phyloP scores from a whole-genome alignment of 305 asterid species.

The Fraxinus baroniana region DNA sequence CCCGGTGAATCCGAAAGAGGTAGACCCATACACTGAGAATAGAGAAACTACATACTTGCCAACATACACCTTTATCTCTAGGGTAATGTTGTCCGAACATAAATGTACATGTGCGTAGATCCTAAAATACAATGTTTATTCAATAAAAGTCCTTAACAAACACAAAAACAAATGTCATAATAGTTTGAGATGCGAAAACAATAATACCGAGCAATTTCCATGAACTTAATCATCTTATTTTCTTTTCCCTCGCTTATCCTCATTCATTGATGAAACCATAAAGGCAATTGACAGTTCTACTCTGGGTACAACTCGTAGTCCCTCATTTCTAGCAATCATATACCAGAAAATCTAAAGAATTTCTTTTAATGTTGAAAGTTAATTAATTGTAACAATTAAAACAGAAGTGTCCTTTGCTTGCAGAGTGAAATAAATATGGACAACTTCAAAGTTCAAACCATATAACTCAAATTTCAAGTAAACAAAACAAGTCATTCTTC shows the following conservation, averaged over 20 bases:
- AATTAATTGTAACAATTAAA: neutral
- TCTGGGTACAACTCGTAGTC: neutral
- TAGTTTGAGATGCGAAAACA: neutral
- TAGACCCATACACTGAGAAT: neutral
- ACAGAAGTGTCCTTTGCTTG: neutral
- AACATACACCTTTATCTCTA: neutral
- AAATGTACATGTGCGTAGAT: neutral
- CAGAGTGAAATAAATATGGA: neutral
- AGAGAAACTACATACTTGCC: neutral
- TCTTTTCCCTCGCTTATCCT: neutral
- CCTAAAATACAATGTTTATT: neutral
- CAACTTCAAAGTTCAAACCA: neutral
- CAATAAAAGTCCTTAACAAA: neutral
- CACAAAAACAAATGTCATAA: neutral
- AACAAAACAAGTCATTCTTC: constrained; percentile 16
- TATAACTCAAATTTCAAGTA: constrained; percentile 21
- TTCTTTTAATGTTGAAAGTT: neutral
- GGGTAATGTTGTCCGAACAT: neutral
- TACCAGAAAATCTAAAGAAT: neutral
- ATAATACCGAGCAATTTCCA: neutral
- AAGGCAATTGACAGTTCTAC: neutral
- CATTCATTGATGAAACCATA: neutral
- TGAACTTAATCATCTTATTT: neutral
- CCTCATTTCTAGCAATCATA: neutral
- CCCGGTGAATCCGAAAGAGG: neutral